Conservation (phyloP, 1,284 basidiomycete genomes). For the Moesziomyces sp. region DNA sequence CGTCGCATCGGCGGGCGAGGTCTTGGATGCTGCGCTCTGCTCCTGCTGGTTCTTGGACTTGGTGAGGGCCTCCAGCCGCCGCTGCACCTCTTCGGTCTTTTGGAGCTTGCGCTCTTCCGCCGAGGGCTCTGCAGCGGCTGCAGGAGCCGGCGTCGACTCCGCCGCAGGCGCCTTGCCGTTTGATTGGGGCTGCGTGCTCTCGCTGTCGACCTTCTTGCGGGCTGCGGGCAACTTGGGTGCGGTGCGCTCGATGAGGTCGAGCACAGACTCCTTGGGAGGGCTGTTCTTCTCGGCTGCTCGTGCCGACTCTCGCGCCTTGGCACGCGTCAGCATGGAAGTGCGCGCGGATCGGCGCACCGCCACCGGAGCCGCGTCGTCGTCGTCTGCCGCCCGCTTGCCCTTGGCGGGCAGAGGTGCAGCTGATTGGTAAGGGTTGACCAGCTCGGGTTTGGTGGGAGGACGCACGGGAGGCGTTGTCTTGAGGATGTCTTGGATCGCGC, state of each 20-base stretch:
- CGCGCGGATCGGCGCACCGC: slow-evolving; percentile 36
- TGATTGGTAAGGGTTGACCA: slow-evolving; percentile 61
- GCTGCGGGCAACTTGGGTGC: slow-evolving; percentile 36
- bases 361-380: background rate
- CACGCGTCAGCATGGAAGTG: slow-evolving; percentile 47
- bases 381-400: slow-evolving; percentile 13
- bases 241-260: slow-evolving; percentile 58
- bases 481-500: slow-evolving; percentile 54
- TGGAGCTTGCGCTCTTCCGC: slow-evolving; percentile 34
- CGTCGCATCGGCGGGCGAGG: slow-evolving; percentile 2
- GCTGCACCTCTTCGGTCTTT: slow-evolving; percentile 54
- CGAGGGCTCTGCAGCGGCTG: slow-evolving; percentile 4
- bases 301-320: slow-evolving; percentile 47
- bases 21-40: slow-evolving; percentile 13
- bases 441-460: slow-evolving; percentile 50
- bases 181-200: slow-evolving; percentile 3
- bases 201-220: slow-evolving; percentile 17
- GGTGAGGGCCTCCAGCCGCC: slow-evolving; percentile 47
- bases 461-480: slow-evolving; percentile 46
- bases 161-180: slow-evolving; percentile 4
- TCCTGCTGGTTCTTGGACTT: slow-evolving; percentile 29
- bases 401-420: slow-evolving; percentile 27
- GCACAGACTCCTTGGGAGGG: slow-evolving; percentile 49
- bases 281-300: slow-evolving; percentile 36
- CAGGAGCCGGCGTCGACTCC: background rate